Base-by-base conservation (phyloP, 257 asterid genomes). In the Petunia secreta region DNA sequence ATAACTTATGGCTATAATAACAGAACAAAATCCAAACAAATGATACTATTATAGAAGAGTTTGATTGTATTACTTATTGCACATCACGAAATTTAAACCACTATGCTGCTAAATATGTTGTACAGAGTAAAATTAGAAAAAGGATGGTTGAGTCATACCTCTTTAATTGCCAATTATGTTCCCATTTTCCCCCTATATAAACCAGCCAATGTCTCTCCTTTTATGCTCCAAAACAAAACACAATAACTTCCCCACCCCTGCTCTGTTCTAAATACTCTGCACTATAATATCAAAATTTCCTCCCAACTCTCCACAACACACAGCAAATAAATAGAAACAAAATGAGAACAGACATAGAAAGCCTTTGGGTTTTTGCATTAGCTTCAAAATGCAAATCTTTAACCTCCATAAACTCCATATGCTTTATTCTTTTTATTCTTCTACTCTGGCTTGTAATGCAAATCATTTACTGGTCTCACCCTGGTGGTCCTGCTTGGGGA, bases 401-500 rank as follows among this genome's bases (percentile, higher is more conserved):
- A 66, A 80, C 89, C 67, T 83, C 80, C 39, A 25, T 78, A 5
- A 76, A 83, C 85, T 60, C 85, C 75, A 2, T 87, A 5, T 38
- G 79, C 44, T 39, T 90, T 7, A 79, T 84, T 67, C 82, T 83
- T 10, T 77, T 89, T 41, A 77, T 84, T 43, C 54, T 87, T 39
- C 75, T 91, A 0, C 85, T 88, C 5, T 87, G 80, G 55, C 16
- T 89, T 0, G 10, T 84, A 81, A 58, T 91, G 85, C 83, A 83
- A 87, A 80, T 92, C 15, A 46, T 89, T 63, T 88, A 89, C 87
- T 94, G 98, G 98, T 84, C 88, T 60, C 85, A 92, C 75, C 88
- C 91, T 1, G 97, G 98, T 41, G 98, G 98, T 50, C 91, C 94
- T 2, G 97, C 98, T 48, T 94, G 98, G 98, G 98, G 97, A 57